Conservation (phyloP, 495 filamentous ascomycete genomes). For the Immersiella caudata region DNA sequence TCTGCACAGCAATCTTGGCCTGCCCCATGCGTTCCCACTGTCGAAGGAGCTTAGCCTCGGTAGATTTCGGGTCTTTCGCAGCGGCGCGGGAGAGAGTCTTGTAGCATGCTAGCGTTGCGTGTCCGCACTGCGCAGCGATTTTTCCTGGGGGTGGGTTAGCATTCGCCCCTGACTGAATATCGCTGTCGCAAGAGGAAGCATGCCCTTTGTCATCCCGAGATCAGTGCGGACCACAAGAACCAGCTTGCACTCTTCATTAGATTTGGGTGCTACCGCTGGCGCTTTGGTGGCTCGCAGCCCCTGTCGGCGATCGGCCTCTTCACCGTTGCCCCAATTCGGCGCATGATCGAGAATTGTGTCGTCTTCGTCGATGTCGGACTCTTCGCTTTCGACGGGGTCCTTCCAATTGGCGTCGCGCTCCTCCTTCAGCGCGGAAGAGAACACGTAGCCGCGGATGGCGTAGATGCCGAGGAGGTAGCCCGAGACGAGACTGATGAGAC, state of each 20-base stretch:
- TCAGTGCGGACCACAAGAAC: slow-evolving; percentile 92
- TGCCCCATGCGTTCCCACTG: slow-evolving; percentile 86
- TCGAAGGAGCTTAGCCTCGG: slow-evolving; percentile 65
- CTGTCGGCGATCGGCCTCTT: slow-evolving; percentile 52
- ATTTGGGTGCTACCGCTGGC: slow-evolving; percentile 37
- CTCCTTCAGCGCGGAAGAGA: slow-evolving; percentile 45
- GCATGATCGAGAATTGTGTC: slow-evolving; percentile 59
- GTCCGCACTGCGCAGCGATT: slow-evolving; percentile 94
- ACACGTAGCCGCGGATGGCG: slow-evolving; percentile 53
- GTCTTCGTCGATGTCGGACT: slow-evolving; percentile 55
- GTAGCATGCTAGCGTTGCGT: slow-evolving; percentile 96
- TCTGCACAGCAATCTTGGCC: slow-evolving; percentile 88
- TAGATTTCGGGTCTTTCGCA: slow-evolving; percentile 46
- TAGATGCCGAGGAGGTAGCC: slow-evolving; percentile 63
- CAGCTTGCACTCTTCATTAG: slow-evolving; percentile 83
- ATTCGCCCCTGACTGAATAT: neutral
- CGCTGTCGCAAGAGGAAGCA: neutral
- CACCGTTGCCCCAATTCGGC: slow-evolving; percentile 60
- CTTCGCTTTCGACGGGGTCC: slow-evolving; percentile 54
- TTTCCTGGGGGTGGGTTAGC: slow-evolving; percentile 67
- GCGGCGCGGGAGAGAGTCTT: slow-evolving; percentile 69
- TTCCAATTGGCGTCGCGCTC: slow-evolving; percentile 37
- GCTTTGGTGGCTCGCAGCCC: slow-evolving; percentile 40
- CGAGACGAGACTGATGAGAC: slow-evolving; percentile 62
- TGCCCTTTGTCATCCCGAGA: slow-evolving; percentile 95